These are phyloP conservation scores for Cladosporium sp. DNA, from an alignment of 2,329 filamentous ascomycete genomes.

Conservation along the genomic window DNA sequence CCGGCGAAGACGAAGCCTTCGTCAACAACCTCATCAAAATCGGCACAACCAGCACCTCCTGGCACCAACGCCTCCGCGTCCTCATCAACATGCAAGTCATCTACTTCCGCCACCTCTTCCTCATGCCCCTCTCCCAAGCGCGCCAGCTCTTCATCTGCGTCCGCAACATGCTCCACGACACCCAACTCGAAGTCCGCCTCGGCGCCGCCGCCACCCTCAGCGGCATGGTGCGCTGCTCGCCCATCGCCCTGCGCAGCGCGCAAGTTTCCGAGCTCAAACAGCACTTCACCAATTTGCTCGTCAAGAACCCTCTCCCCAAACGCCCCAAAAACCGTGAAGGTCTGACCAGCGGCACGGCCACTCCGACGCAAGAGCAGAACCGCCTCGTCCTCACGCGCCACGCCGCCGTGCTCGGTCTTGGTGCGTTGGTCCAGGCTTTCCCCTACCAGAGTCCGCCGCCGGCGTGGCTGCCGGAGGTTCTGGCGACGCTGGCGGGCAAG, in stretches of 20 bases:
- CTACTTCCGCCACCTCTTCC: slow-evolving; percentile 93
- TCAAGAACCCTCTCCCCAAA: slow-evolving; percentile 83
- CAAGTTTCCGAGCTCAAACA: slow-evolving; percentile 72
- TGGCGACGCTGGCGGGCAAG: slow-evolving; percentile 77
- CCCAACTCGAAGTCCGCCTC: slow-evolving; percentile 88
- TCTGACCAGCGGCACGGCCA: slow-evolving; percentile 46
- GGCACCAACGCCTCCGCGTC: slow-evolving; percentile 92
- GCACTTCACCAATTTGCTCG: slow-evolving; percentile 74
- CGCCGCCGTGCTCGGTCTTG: slow-evolving; percentile 85
- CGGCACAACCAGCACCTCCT: slow-evolving; percentile 76
- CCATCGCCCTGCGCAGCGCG: slow-evolving; percentile 69
- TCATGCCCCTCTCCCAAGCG: slow-evolving; percentile 71
- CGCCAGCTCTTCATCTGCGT: slow-evolving; percentile 83
- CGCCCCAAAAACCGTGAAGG: slow-evolving; percentile 38
- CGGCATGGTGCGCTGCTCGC: slow-evolving; percentile 97
- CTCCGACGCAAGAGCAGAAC: slow-evolving; percentile 67
- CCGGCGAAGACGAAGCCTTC: slow-evolving; percentile 79
- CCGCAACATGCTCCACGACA: slow-evolving; percentile 89
- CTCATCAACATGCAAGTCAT: slow-evolving; percentile 98
- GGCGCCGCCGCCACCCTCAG: slow-evolving; percentile 90
- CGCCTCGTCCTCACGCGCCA: slow-evolving; percentile 78
- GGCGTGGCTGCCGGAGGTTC: slow-evolving; percentile 85
- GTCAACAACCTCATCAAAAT: slow-evolving; percentile 84
- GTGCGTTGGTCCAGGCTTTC: slow-evolving; percentile 89
- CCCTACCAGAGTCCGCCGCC: slow-evolving; percentile 93